Base-by-base conservation (phyloP, 2,329 filamentous ascomycete species). In the Botrytis paeoniae region DNA sequence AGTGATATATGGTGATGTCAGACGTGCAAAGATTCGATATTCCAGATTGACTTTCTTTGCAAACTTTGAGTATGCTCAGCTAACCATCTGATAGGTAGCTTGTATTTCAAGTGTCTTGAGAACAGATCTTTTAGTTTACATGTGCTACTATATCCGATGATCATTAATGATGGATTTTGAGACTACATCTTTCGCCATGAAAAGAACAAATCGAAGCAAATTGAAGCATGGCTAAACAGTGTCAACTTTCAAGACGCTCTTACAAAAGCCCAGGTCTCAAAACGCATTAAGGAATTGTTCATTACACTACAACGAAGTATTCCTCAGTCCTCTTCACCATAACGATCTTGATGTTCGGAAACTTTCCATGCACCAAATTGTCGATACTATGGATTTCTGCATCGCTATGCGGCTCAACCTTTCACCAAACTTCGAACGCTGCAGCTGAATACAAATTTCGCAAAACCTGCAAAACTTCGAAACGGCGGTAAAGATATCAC, bases 401-500 rank as follows among this genome's bases (percentile, higher is more conserved):
- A 39, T 68, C 18, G 37, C n/a, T 18, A 68, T 68, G 64, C 64
- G 48, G 64, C 64, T 68, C 64, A 68, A 68, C 45, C 45, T 54
- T 9, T 39, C 45, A 57, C 48, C 35, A 9, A 29, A 37, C n/a
- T 6, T 9, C 22, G 48, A 66, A 66, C 9, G 45, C 45, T 41
- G 64, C 35, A 54, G 64, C 45, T 41, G 35, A 68, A 68, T 57
- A 25, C 25, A 39, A 57, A 54, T 18, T 25, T 41, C 39, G 48
- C 22, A 39, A 57, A 41, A 16, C 14, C n/a, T 37, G 43, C 43
- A 29, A 41, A 22, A 16, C 4, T 32, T 29, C 22, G 48, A 68
- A 68, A 68, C 48, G 18, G 65, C 65, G 65, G 65, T 68, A 68
- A 68, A 57, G 48, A 57, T 68, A 57, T 68, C 65, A 57, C 25